Evolutionary conservation across 768 basidiomycete genomes (phyloP).

Genomic region (Hysterangium stoloniferum): DNA sequence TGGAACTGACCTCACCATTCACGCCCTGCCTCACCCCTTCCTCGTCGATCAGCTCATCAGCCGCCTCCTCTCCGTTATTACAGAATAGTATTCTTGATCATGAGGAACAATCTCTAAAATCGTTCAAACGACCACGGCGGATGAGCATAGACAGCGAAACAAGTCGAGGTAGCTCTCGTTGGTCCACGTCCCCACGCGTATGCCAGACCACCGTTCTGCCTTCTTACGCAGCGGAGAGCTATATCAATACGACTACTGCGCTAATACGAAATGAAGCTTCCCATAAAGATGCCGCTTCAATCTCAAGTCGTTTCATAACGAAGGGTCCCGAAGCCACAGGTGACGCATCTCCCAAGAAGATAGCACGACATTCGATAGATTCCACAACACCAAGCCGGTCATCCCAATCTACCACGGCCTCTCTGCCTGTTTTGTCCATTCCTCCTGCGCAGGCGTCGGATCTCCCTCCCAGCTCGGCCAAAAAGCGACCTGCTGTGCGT

Average conservation of each 20-base stretch:
- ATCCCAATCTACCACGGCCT: background rate
- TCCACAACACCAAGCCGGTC: background rate
- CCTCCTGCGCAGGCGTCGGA: background rate
- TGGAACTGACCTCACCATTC: background rate
- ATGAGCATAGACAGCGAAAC: background rate
- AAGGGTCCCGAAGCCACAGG: background rate
- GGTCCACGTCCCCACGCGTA: background rate
- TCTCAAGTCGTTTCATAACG: background rate
- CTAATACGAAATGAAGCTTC: too few species aligned
- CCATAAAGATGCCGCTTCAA: background rate
- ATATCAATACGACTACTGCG: background rate
- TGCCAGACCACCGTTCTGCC: background rate
- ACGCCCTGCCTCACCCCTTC: conserved; percentile 3
- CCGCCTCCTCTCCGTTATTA: background rate
- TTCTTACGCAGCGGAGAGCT: background rate
- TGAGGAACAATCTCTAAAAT: background rate
- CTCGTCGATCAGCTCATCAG: background rate
- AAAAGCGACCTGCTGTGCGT: background rate
- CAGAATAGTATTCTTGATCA: background rate
- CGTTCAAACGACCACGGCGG: background rate
- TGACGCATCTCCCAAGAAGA: background rate
- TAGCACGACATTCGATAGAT: background rate
- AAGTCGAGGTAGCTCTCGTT: background rate
- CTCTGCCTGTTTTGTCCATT: background rate
- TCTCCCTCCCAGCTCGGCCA: background rate